Conservation (phyloP, 805 yeast genomes). For the Candida glaebosa region DNA sequence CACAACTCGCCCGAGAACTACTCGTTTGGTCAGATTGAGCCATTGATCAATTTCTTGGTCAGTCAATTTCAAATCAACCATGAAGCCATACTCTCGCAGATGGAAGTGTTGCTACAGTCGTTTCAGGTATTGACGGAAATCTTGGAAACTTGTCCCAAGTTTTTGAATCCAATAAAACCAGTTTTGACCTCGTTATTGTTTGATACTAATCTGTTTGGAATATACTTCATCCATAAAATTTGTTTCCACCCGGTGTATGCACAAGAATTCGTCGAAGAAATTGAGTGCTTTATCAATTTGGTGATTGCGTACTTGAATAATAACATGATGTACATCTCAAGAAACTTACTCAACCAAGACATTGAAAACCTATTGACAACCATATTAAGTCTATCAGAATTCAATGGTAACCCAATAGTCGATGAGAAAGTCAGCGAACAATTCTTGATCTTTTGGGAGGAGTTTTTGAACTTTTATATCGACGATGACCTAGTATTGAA, state of each 20-base stretch:
- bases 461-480: constrained; percentile 53
- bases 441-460: constrained; percentile 68
- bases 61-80: constrained; percentile 13
- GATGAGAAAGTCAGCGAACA: constrained; percentile 54
- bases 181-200: constrained; percentile 35
- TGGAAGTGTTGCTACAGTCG: constrained; percentile 20
- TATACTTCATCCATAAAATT: constrained; percentile 29
- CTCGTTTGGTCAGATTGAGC: constrained; percentile 18
- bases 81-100: constrained; percentile 7
- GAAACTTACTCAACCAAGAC: constrained; percentile 31
- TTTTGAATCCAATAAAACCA: constrained; percentile 32
- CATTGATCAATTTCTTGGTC: constrained; percentile 21
- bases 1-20: constrained; percentile 30
- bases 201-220: constrained; percentile 41
- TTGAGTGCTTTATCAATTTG: constrained; percentile 43
- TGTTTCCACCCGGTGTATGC: constrained; percentile 26
- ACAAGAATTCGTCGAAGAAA: constrained; percentile 29
- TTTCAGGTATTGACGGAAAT: constrained; percentile 40
- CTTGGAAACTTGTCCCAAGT: constrained; percentile 43
- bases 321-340: constrained; percentile 43
- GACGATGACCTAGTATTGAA: constrained; percentile 41
- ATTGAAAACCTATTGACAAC: constrained; percentile 44
- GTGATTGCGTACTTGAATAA: constrained; percentile 44
- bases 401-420: constrained; percentile 52
- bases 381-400: constrained; percentile 50